Base-by-base conservation (phyloP, 352 stramenopile genomes). In the Heterotrichella gracilis region DNA sequence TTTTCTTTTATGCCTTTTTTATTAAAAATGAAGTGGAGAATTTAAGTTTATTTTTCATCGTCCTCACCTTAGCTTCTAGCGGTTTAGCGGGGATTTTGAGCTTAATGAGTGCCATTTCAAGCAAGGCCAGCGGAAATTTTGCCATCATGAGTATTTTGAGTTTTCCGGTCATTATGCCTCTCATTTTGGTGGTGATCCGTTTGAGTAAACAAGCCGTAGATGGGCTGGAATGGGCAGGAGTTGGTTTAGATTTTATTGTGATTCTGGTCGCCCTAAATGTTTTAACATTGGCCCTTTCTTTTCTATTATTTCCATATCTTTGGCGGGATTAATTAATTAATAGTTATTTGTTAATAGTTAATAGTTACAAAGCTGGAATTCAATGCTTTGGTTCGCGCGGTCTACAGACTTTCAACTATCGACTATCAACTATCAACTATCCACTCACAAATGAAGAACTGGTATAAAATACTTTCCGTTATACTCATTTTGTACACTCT, bases 391-490 rank as follows among this genome's bases (percentile, higher is more conserved):
- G n/a, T n/a, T n/a, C n/a, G n/a, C n/a, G n/a, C n/a, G n/a, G n/a
- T n/a, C n/a, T n/a, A n/a, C n/a, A n/a, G n/a, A n/a, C n/a, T n/a
- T n/a, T n/a, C n/a, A n/a, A n/a, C n/a, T n/a, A n/a, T n/a, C n/a
- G n/a, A n/a, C n/a, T n/a, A 53, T 53, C n/a, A 53, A 53, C 32
- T 53, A 53, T 53, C 9, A 53, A 53, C 32, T 53, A 53, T 53
- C n/a, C 32, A 9, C 9, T 53, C n/a, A 17, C 32, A n/a, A 9
- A 53, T 53, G 32, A 53, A 53, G n/a, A 9, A 53, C 32, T 53
- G 32, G 32, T 53, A 53, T n/a, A 53, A 53, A 53, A 53, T 53
- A 53, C 32, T 53, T 53, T 53, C 32, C 9, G 32, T 53, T n/a
- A 53, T 53, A 17, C 9, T 53, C n/a, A 53, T 53, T 53, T n/a